Evolutionary conservation across 768 basidiomycete genomes (phyloP).

Genomic region (Postia placenta): DNA sequence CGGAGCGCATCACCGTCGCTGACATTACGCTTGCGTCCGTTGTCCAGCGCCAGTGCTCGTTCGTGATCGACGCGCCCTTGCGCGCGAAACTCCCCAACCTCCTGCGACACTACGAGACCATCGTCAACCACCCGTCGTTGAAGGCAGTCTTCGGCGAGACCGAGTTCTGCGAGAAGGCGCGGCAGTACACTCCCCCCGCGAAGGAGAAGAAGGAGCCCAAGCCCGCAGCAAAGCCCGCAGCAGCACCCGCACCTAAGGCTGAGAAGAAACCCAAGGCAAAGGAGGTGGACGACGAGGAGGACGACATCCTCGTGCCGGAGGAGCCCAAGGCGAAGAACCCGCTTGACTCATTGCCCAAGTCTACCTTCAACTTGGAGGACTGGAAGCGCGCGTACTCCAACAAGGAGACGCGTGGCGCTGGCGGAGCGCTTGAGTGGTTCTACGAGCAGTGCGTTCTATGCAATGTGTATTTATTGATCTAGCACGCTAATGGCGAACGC

Average conservation of each 20-base stretch:
- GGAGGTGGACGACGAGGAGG: constrained; percentile 55
- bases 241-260: constrained; percentile 38
- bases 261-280: constrained; percentile 61
- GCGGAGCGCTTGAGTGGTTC: constrained; percentile 90
- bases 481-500: neutral
- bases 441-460: constrained; percentile 71
- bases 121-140: constrained; percentile 78
- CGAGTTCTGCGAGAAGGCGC: constrained; percentile 60
- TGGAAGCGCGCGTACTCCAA: constrained; percentile 99
- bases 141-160: constrained; percentile 59
- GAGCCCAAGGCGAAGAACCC: constrained; percentile 96
- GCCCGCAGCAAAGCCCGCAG: constrained; percentile 23
- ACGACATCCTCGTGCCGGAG: constrained; percentile 59
- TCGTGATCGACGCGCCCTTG: constrained; percentile 57
- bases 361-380: constrained; percentile 85
- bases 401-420: constrained; percentile 86
- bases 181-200: constrained; percentile 64
- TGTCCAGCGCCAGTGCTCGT: constrained; percentile 46
- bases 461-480: neutral
- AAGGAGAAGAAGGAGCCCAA: constrained; percentile 58
- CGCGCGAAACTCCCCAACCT: constrained; percentile 70
- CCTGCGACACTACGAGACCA: constrained; percentile 81
- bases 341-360: constrained; percentile 85
- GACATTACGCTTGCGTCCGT: constrained; percentile 67
- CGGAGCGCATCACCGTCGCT: constrained; percentile 91